Evolutionary conservation across 2,329 filamentous ascomycete species (phyloP), one percentile per base, ranked within the genome.

Genomic region (Apiospora kogelbergensis): DNA sequence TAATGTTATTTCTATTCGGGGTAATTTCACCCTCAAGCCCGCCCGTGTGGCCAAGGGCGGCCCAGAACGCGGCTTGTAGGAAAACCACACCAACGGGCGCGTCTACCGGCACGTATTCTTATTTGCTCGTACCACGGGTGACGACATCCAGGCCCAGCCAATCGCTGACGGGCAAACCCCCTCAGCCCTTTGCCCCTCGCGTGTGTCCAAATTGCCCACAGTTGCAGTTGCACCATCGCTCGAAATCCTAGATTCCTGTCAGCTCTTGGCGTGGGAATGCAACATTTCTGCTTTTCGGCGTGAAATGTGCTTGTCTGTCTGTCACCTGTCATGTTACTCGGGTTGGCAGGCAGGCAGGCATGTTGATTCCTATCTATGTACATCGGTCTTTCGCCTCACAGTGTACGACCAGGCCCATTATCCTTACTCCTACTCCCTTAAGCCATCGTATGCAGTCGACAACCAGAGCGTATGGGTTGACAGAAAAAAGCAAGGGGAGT

Each of bases 71-170:
- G 63, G 41, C 37, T 24, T 37, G 33, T 64, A 26, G 4, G 24
- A 41, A 41, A 41, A 41, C 40, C 40, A 17, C 57, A 33, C 30
- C 41, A n/a, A 41, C 42, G n/a, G 66, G 45, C 46, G 37, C 66
- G 66, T 67, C 46, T 37, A 33, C 46, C 30, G 46, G 66, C 44
- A 67, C 66, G 66, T 24, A 26, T 10, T 60, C 46, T 44, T 20
- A 67, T 67, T 67, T 48, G 66, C 48, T 41, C 13, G 45, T 41
- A 53, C n/a, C 41, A 60, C 37, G 46, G 66, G 46, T 67, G 46
- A 42, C 66, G 66, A 60, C 66, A 67, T 41, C 41, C 11, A 20
- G n/a, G 20, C 46, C 20, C 63, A 44, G 46, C 66, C 66, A 67
- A 67, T 67, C 46, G 46, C 6, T n/a, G 46, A 20, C 40, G 37